Percentiles rank a stretch among this genome's conserved stretches.
phyloP scores from a whole-genome alignment of 1,139 yeast species.

The Spathaspora sp. region DNA sequence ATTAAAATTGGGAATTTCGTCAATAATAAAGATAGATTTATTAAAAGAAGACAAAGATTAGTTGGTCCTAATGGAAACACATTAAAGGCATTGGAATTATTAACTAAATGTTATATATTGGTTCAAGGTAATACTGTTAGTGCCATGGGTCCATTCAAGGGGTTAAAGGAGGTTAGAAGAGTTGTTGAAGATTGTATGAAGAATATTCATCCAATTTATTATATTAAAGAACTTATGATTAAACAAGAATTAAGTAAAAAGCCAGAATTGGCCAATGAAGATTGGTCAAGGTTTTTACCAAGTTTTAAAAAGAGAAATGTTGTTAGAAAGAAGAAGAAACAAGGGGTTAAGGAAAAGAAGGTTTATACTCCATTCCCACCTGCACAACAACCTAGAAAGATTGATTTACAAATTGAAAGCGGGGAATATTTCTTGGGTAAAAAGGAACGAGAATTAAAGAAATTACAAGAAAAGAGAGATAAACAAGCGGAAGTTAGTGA shows the following conservation, averaged over 20 bases:
- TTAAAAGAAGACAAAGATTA: constrained; percentile 91
- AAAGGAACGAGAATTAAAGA: constrained; percentile 71
- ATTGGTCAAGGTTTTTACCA: constrained; percentile 96
- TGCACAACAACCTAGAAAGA: constrained; percentile 92
- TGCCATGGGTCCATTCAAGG: constrained; percentile 95
- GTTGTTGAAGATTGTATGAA: constrained; percentile 98
- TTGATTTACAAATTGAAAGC: constrained; percentile 95
- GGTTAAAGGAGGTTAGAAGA: constrained; percentile 87
- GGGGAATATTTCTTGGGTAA: constrained; percentile 97
- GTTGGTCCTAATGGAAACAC: constrained; percentile 98
- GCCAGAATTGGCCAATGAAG: constrained; percentile 93
- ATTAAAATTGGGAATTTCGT: constrained; percentile 91
- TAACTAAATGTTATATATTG: constrained; percentile 89
- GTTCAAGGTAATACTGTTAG: constrained; percentile 98
- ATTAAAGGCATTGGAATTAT: constrained; percentile 86
- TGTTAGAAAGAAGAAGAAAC: constrained; percentile 85
- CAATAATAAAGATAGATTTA: constrained; percentile 87
- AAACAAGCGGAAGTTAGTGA: constrained; percentile 72
- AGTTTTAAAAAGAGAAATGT: constrained; percentile 96
- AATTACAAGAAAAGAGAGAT: constrained; percentile 73
- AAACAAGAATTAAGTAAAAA: constrained; percentile 91
- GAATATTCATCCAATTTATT: constrained; percentile 94
- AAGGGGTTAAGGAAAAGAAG: constrained; percentile 64
- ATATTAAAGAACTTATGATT: constrained; percentile 95
- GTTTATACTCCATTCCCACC: constrained; percentile 99